phyloP scores from a whole-genome alignment of 192 early-diverging fungal species.

The Chytriomyces sp. region DNA sequence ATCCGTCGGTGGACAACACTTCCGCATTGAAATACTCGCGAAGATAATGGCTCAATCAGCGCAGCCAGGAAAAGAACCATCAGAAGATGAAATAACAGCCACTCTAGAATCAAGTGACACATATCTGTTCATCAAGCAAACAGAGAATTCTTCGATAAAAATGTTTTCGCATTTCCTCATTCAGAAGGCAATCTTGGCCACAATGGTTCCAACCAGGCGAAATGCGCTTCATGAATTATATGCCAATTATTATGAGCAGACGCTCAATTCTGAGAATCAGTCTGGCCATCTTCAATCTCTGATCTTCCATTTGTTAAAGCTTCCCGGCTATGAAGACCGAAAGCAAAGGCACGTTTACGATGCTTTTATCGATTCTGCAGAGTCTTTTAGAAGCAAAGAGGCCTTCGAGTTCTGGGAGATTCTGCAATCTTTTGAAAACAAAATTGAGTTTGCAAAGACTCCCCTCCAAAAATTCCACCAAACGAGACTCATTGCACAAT shows the following conservation, averaged over 20 bases:
- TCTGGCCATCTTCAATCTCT: background rate
- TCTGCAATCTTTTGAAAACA: background rate
- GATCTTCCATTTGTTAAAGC: slow-evolving; percentile 6
- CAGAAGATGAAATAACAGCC: background rate
- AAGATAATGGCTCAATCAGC: background rate
- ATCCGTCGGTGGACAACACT: slow-evolving; percentile 6
- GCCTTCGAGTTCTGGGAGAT: background rate
- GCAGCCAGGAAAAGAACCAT: background rate
- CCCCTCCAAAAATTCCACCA: background rate
- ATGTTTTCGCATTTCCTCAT: slow-evolving; percentile 16
- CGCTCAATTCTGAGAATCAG: background rate
- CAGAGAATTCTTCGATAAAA: background rate
- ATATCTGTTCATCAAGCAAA: background rate
- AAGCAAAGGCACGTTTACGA: background rate
- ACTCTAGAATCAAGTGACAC: background rate
- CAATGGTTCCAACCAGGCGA: background rate
- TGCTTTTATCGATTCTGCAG: slow-evolving; percentile 5
- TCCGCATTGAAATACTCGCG: background rate
- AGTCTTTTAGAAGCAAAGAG: background rate
- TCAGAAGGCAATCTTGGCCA: slow-evolving; percentile 3
- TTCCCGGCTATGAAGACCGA: background rate
- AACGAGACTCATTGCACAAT: background rate
- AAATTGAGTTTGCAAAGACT: background rate
- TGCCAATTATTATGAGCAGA: slow-evolving; percentile 17
- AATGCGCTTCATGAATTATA: background rate